Evolutionary conservation across 352 stramenopile species (phyloP).

Genomic region (Pythium plurisporium): DNA sequence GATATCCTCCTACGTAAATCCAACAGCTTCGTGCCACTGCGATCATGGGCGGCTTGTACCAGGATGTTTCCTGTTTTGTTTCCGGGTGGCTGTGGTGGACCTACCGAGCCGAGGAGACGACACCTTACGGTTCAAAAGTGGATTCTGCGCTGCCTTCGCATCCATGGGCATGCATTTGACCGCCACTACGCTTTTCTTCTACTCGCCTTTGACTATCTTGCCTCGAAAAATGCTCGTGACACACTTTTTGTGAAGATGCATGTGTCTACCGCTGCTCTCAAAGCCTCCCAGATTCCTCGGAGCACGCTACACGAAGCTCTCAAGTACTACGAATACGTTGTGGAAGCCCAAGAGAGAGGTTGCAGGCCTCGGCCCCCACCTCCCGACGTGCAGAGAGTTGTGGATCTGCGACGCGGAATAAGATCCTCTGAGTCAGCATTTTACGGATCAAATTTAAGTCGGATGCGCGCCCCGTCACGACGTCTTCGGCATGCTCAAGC

Average conservation of each 20-base stretch:
- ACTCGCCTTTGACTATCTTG: conserved; percentile 22
- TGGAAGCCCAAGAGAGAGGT: not conserved
- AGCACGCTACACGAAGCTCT: conserved; percentile 11
- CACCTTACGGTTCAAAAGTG: conserved; percentile 15
- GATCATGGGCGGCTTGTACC: conserved; percentile 8
- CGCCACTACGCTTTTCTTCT: conserved; percentile 24
- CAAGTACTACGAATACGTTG: conserved; percentile 20
- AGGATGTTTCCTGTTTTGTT: conserved; percentile 25
- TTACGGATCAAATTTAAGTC: conserved; percentile 23
- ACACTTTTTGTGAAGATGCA: conserved; percentile 22
- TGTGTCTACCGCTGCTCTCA: conserved; percentile 14
- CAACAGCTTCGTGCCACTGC: conserved; percentile 6
- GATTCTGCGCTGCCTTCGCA: conserved; percentile 13
- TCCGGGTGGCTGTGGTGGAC: conserved; percentile 18
- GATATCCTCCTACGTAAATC: conserved; percentile 15
- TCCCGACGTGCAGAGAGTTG: conserved; percentile 6
- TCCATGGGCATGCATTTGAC: conserved; percentile 26
- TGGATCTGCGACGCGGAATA: conserved; percentile 20
- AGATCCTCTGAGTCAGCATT: conserved; percentile 9
- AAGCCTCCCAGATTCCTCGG: not conserved
- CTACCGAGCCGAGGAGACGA: conserved; percentile 5
- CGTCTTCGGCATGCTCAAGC: conserved; percentile 25
- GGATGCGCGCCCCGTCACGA: conserved; percentile 20
- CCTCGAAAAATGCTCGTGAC: conserved; percentile 5
- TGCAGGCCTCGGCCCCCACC: not conserved